Evolutionary conservation across 768 basidiomycete species (phyloP), one percentile per base, ranked within the genome.

Genomic region (Tubosaeta sp.): DNA sequence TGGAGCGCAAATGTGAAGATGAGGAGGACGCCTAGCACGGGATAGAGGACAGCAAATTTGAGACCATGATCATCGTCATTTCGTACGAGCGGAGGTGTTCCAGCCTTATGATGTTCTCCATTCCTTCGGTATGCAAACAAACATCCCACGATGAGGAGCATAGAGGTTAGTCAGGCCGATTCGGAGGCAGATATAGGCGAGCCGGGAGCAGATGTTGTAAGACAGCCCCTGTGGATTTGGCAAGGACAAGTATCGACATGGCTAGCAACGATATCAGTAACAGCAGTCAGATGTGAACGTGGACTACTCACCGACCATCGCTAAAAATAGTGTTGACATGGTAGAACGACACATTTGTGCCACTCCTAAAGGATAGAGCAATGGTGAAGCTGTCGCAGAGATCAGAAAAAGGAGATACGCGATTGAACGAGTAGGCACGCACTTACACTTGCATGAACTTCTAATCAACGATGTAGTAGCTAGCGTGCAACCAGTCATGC

Each of bases 11-110:
- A 70, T 1, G 65, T 48, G 10, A 72, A 31, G 29, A 75, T 53
- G 53, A 71, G 73, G 14, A 71, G 39, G 12, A 72, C 27, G 11
- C 57, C 61, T 27, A 65, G 51, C 2, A 55, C 37, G 0, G 66
- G 43, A 44, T 71, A 72, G 13, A 66, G 41, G 1, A 64, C 54
- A 1, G 73, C 69, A 10, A 67, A 71, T 48, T 76, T 72, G 53
- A 75, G 19, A 73, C 47, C 65, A 74, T 72, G 19, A 61, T 51
- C 1, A 57, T 46, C 0, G 71, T 60, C 5, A 51, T 57, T 16
- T 65, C 56, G 49, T 73, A 75, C 8, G 53, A 45, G 17, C 48
- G 51, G 19, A 59, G 6, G 27, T 62, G 50, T 43, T 56, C 52
- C 5, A 22, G 48, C 32, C 53, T 69, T 3, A 65, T 47, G 17